Percentiles rank a stretch among this genome's conserved stretches.
Conservation (phyloP, 805 yeast genomes). For the Wickerhamiella hasegawae region DNA sequence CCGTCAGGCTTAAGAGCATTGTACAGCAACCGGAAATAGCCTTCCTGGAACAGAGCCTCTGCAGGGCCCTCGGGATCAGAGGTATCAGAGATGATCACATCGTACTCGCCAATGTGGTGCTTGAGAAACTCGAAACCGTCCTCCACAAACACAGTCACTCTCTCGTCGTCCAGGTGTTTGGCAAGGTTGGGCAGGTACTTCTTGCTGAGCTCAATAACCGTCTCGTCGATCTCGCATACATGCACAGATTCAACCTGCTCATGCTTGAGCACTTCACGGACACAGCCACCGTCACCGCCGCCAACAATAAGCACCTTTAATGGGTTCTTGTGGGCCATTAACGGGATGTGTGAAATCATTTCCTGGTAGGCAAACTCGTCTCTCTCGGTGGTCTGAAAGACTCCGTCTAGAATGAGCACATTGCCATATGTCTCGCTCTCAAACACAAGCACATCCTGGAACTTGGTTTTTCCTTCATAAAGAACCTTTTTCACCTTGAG, state of each 20-base stretch:
- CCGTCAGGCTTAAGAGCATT: constrained; percentile 47
- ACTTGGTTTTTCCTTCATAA: constrained; percentile 50
- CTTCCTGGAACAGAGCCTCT: constrained; percentile 65
- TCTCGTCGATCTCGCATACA: constrained; percentile 78
- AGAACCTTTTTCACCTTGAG: constrained; percentile 47
- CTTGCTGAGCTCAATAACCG: constrained; percentile 56
- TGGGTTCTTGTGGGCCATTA: constrained; percentile 64
- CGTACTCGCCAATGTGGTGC: constrained; percentile 36
- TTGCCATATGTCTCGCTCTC: constrained; percentile 65
- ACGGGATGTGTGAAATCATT: constrained; percentile 70
- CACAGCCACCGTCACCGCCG: constrained; percentile 93
- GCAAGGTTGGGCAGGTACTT: constrained; percentile 71
- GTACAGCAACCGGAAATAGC: constrained; percentile 52
- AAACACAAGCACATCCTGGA: constrained; percentile 69
- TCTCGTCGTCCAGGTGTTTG: constrained; percentile 32
- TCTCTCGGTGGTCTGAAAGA: constrained; percentile 77
- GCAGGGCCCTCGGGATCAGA: constrained; percentile 97
- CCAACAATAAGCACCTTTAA: constrained; percentile 73
- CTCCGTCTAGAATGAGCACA: constrained; percentile 79
- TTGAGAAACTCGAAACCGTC: constrained; percentile 76
- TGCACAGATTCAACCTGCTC: constrained; percentile 42
- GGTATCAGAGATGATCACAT: constrained; percentile 79
- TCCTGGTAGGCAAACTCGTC: constrained; percentile 94
- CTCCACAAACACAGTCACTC: constrained; percentile 48
- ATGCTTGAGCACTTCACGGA: constrained; percentile 76